phyloP scores from a whole-genome alignment of 805 yeast genomes.

The Komagataella pseudopastoris region DNA sequence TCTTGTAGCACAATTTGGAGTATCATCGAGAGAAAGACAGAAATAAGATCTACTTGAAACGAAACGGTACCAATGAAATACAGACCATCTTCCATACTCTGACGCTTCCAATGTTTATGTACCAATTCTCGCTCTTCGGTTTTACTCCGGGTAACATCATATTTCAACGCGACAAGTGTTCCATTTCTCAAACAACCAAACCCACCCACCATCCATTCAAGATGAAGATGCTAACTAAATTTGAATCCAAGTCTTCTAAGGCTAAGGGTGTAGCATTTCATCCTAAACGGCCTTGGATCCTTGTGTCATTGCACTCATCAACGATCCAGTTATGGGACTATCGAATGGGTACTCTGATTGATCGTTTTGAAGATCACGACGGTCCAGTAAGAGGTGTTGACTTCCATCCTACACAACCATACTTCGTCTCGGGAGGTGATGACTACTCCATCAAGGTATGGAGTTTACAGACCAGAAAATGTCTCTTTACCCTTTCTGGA shows the following conservation, averaged over 20 bases:
- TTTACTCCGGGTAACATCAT: not conserved
- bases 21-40: conserved; percentile 1
- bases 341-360: conserved; percentile 96
- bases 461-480: conserved; percentile 85
- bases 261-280: conserved; percentile 97
- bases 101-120: not conserved
- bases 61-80: not conserved
- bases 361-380: conserved; percentile 94
- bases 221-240: conserved; percentile 83
- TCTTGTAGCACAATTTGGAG: not conserved
- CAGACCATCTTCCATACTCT: not conserved
- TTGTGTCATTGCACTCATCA: conserved; percentile 91
- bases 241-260: conserved; percentile 95
- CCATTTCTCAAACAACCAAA: not conserved
- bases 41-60: not conserved
- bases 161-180: not conserved
- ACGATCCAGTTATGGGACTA: conserved; percentile 99
- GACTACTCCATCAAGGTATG: conserved; percentile 92
- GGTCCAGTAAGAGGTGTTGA: conserved; percentile 95
- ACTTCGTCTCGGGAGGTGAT: conserved; percentile 95
- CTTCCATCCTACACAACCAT: conserved; percentile 96
- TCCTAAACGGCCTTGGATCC: conserved; percentile 90
- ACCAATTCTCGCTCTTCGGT: not conserved
- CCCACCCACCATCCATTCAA: conserved; percentile 14
- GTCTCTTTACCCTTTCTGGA: conserved; percentile 82